phyloP scores from a whole-genome alignment of 345 rosid genomes.

The Bretschneidera sinensis region DNA sequence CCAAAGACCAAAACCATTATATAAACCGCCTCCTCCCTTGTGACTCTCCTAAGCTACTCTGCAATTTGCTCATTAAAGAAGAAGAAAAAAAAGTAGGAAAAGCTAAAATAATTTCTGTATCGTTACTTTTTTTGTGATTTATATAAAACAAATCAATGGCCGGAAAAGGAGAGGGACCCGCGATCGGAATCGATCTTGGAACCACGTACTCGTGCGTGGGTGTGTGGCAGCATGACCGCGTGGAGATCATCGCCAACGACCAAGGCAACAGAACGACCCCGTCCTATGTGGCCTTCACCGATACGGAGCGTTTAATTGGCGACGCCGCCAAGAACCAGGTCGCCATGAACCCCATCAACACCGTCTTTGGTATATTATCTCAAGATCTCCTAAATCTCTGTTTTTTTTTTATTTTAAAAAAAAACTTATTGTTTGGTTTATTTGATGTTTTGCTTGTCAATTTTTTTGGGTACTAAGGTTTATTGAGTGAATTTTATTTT shows the following conservation, averaged over 20 bases:
- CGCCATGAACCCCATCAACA: slow-evolving; percentile 63
- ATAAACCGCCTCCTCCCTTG: no score
- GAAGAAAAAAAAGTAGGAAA: no score
- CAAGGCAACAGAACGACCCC: slow-evolving; percentile 51
- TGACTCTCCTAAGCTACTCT: no score
- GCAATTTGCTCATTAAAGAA: no score
- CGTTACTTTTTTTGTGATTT: not conserved
- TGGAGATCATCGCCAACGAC: no score
- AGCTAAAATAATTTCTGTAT: not conserved
- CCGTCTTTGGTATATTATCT: slow-evolving; percentile 39
- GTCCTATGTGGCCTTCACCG: slow-evolving; percentile 49
- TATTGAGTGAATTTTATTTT: no score
- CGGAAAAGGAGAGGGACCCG: no score
- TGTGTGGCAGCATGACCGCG: slow-evolving; percentile 60
- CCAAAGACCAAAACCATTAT: no score
- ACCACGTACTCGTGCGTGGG: no score
- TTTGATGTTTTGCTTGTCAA: no score
- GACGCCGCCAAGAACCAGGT: slow-evolving; percentile 65
- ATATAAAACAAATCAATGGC: no score
- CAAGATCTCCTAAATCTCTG: not conserved
- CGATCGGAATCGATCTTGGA: no score
- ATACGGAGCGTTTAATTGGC: slow-evolving; percentile 54
- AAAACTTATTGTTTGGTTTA: not conserved
- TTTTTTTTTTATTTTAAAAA: not conserved
- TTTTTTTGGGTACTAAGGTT: not conserved